Evolutionary conservation across 1,139 yeast species (phyloP), one percentile per base, ranked within the genome.

Genomic region (Blastobotrys petasosporus): DNA sequence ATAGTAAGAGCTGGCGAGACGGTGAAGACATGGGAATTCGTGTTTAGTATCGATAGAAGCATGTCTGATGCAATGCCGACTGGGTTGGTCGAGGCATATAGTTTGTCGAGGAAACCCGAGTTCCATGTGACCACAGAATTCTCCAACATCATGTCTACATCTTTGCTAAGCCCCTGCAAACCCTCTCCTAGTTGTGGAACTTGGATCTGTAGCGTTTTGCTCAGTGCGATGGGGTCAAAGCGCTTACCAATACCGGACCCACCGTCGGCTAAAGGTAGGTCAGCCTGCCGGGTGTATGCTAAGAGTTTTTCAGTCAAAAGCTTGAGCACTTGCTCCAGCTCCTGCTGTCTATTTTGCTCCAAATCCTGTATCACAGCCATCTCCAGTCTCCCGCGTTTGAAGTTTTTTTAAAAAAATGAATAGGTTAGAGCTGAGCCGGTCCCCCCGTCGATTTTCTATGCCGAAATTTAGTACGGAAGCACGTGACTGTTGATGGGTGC

Each of bases 61-160:
- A 86, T 54, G 61, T 86, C 95, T 1, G 87, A 73, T 5, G 86
- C 73, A 6, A 86, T 79, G 2, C 95, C 95, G 41, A 85, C 82
- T 1, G 95, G 92, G 61, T 85, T 85, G 36, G 86, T 85, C 28
- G 87, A 78, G 0, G 94, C 95, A 58, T 85, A 86, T 49, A 86
- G 69, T 63, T 86, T 86, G 63, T 86, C 95, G 67, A 86, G 66
- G 57, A 86, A 86, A 1, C 94, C 94, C 0, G 85, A 83, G 58
- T 82, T 84, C 95, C 95, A 86, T 0, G 95, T 86, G 49, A 82
- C 85, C 35, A 85, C 88, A 0, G 94, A 82, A 58, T 81, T 76
- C 42, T 76, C 66, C 51, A 86, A 66, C 2, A 86, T 77, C 39
- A 71, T 66, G 54, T 83, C 83, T 44, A 84, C 73, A 11, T 76